Evolutionary conservation across 2,329 filamentous ascomycete species (phyloP).

Genomic region (Corynespora cassiicola): DNA sequence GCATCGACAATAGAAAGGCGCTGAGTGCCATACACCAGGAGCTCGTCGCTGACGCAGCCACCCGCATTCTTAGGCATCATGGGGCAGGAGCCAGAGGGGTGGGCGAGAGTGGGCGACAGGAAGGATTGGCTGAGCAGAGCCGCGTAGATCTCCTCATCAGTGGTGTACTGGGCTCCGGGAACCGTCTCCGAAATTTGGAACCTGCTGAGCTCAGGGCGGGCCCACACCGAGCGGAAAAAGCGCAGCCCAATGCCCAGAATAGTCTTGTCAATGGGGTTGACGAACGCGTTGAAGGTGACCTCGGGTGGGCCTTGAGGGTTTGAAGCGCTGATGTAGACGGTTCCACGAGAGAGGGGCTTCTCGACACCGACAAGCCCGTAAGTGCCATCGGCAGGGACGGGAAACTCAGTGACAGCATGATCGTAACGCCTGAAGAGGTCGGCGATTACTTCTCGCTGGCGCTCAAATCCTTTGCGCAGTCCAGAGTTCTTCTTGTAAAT

Average conservation of each 20-base stretch:
- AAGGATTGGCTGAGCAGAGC: conserved; percentile 22
- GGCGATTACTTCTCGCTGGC: conserved; percentile 29
- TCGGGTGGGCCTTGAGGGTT: conserved; percentile 35
- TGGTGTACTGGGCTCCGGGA: conserved; percentile 27
- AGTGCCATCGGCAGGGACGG: conserved; percentile 44
- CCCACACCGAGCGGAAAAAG: conserved; percentile 40
- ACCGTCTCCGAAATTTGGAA: conserved; percentile 29
- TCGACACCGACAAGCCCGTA: conserved; percentile 36
- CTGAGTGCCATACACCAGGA: conserved; percentile 37
- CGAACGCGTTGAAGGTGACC: conserved; percentile 31
- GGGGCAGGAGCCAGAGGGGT: conserved; percentile 37
- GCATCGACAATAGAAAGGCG: conserved; percentile 37
- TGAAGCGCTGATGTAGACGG: conserved; percentile 39
- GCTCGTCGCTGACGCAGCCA: conserved; percentile 17
- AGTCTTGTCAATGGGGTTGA: conserved; percentile 31
- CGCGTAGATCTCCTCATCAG: conserved; percentile 28
- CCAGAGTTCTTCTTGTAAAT: conserved; percentile 28
- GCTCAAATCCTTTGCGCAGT: conserved; percentile 26
- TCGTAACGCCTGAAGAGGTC: conserved; percentile 28
- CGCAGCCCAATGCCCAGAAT: conserved; percentile 41
- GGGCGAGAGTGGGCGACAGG: conserved; percentile 34
- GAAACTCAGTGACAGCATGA: conserved; percentile 30
- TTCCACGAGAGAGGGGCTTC: conserved; percentile 40
- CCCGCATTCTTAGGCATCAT: conserved; percentile 32
- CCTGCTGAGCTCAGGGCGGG: conserved; percentile 28